Percentiles rank a stretch among this genome's conserved stretches.
These are phyloP conservation scores for Talaromyces thailandensis DNA, from an alignment of 495 filamentous ascomycete species.

Conservation along the genomic window DNA sequence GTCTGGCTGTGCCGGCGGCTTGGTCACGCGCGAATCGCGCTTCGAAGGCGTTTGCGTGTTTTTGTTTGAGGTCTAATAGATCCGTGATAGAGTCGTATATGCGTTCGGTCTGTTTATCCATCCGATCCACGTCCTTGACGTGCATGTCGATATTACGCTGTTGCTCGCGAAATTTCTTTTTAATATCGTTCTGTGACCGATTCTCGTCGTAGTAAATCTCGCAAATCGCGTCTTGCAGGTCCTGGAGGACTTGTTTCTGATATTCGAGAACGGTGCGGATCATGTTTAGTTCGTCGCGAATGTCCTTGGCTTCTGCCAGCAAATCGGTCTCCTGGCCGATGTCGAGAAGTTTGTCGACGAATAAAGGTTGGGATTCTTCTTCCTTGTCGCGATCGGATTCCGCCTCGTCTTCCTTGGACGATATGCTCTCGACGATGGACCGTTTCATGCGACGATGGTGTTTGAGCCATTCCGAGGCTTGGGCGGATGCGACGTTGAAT, in stretches of 20 bases:
- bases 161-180: constrained; percentile 51
- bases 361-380: constrained; percentile 30
- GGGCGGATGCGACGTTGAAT: constrained; percentile 53
- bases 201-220: constrained; percentile 39
- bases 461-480: constrained; percentile 54
- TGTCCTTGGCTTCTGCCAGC: constrained; percentile 60
- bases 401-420: constrained; percentile 22
- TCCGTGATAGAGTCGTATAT: constrained; percentile 57
- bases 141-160: constrained; percentile 52
- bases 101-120: constrained; percentile 59
- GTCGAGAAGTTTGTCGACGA: constrained; percentile 57
- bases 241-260: constrained; percentile 45
- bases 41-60: constrained; percentile 64
- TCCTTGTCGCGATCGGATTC: constrained; percentile 17
- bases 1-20: constrained; percentile 53
- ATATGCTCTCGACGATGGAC: constrained; percentile 21
- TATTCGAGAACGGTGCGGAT: constrained; percentile 52
- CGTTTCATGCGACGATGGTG: constrained; percentile 45
- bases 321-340: constrained; percentile 60
- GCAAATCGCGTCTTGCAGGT: constrained; percentile 46
- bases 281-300: constrained; percentile 67
- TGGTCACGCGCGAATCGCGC: constrained; percentile 61
- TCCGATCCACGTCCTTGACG: constrained; percentile 54
- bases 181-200: constrained; percentile 40
- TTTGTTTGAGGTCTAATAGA: constrained; percentile 53